Percentiles rank a stretch among this genome's conserved stretches.
Evolutionary conservation across 148 eudicot species (phyloP).

Genomic region (Cornus controversa): DNA sequence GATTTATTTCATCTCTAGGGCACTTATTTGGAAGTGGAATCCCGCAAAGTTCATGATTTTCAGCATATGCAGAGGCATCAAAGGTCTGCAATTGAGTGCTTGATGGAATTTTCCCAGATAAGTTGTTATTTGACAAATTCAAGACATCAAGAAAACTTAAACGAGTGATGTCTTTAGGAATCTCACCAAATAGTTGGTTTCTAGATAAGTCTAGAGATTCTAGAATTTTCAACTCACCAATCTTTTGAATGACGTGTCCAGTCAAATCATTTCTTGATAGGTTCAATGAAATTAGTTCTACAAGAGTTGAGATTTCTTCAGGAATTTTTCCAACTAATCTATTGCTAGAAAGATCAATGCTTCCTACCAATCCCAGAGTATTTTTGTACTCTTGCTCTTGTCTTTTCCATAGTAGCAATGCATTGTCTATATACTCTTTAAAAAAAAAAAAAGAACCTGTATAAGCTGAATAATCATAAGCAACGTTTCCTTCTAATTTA

Average conservation of each 20-base stretch:
- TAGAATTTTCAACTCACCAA: conserved; percentile 23
- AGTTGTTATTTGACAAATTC: conserved; percentile 36
- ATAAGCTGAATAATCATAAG: background rate
- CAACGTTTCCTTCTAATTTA: background rate
- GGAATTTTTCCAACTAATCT: conserved; percentile 32
- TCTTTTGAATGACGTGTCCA: conserved; percentile 28
- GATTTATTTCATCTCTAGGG: background rate
- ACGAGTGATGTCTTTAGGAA: conserved; percentile 32
- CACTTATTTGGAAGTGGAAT: conserved; percentile 16
- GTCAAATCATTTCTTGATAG: conserved; percentile 34
- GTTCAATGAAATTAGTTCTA: conserved; percentile 24
- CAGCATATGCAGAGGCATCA: conserved; percentile 21
- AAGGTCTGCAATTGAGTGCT: conserved; percentile 38
- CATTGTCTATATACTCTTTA: background rate
- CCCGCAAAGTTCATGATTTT: conserved; percentile 25
- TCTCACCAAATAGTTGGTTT: conserved; percentile 28
- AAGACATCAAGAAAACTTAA: conserved; percentile 23
- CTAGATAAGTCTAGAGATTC: conserved; percentile 33
- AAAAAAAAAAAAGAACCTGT: too few species aligned
- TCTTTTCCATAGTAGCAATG: conserved; percentile 23
- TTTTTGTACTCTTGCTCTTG: conserved; percentile 14
- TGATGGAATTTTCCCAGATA: conserved; percentile 38
- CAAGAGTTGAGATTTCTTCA: conserved; percentile 18
- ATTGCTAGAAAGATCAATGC: conserved; percentile 41
- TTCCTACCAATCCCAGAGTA: conserved; percentile 15